Evolutionary conservation across 1,284 basidiomycete genomes (phyloP).

Genomic region (Ustilago sp.): DNA sequence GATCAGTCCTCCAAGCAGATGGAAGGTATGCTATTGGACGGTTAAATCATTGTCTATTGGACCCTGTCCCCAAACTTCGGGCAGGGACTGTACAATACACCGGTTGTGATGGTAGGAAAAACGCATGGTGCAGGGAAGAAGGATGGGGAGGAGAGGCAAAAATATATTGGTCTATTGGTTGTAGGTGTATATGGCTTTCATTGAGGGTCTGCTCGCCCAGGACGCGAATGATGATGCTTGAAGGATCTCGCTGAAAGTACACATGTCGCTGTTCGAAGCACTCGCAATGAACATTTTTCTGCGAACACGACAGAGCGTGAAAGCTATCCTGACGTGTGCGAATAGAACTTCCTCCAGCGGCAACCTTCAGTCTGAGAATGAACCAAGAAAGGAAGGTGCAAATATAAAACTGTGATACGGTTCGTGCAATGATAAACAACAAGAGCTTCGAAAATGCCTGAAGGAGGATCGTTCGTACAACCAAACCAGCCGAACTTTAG

Average conservation of each 20-base stretch:
- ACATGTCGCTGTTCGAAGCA: background rate
- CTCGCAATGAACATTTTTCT: too few relatives aligned
- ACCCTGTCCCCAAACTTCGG: too few relatives aligned
- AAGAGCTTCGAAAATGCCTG: background rate
- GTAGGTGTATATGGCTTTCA: slow-evolving; percentile 17
- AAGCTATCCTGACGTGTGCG: too few relatives aligned
- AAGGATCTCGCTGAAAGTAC: background rate
- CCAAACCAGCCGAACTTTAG: background rate
- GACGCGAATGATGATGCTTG: background rate
- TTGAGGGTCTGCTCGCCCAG: slow-evolving; percentile 14
- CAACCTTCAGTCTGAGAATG: too few relatives aligned
- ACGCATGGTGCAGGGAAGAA: background rate
- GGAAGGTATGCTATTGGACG: too few relatives aligned
- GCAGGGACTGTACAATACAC: background rate
- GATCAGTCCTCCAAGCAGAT: too few relatives aligned
- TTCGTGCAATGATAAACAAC: slow-evolving; percentile 1
- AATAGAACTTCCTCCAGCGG: too few relatives aligned
- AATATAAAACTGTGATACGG: background rate
- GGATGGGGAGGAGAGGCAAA: slow-evolving; percentile 1
- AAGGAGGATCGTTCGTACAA: background rate
- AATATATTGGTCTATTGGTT: slow-evolving; percentile 37
- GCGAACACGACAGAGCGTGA: too few relatives aligned
- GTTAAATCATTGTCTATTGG: too few relatives aligned
- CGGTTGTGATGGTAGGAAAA: slow-evolving; percentile 23
- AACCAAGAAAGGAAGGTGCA: background rate